Conservation (phyloP, 345 rosid genomes). For the Carallia brachiata region DNA sequence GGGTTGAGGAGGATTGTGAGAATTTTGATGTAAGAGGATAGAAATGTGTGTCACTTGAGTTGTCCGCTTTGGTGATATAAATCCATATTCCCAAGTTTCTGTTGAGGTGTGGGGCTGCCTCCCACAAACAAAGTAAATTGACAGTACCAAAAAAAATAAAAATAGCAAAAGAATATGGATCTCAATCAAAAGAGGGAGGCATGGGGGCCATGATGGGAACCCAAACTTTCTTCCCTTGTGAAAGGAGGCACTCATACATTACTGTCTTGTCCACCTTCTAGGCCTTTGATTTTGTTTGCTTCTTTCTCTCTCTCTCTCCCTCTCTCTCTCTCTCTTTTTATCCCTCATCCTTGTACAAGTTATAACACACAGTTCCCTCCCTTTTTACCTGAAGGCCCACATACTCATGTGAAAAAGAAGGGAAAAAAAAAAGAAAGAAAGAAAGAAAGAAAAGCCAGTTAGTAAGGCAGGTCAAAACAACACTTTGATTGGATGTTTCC, state of each 20-base stretch:
- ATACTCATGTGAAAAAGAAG: not conserved
- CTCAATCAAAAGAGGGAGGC: slow-evolving; percentile 28
- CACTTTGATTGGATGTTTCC: not conserved
- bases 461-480: not conserved
- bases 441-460: not conserved
- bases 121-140: slow-evolving; percentile 6
- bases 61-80: slow-evolving; percentile 38
- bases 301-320: slow-evolving; percentile 2
- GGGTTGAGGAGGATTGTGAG: slow-evolving; percentile 8
- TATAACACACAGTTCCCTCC: not conserved
- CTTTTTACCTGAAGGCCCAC: slow-evolving; percentile 5
- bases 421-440: too few relatives aligned
- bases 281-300: slow-evolving; percentile 35
- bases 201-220: slow-evolving; percentile 49
- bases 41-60: slow-evolving; percentile 44
- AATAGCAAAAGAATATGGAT: slow-evolving; percentile 30
- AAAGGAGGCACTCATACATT: slow-evolving; percentile 37
- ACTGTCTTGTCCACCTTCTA: slow-evolving; percentile 31
- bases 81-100: slow-evolving; percentile 25
- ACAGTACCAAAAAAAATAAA: slow-evolving; percentile 7
- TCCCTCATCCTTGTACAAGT: too few relatives aligned
- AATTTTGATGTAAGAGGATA: slow-evolving; percentile 17
- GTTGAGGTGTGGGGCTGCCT: slow-evolving; percentile 39
- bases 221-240: slow-evolving; percentile 44
- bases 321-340: not conserved